Evolutionary conservation across 2,329 filamentous ascomycete species (phyloP), one percentile per base, ranked within the genome.

Genomic region (Aureobasidium sp.): DNA sequence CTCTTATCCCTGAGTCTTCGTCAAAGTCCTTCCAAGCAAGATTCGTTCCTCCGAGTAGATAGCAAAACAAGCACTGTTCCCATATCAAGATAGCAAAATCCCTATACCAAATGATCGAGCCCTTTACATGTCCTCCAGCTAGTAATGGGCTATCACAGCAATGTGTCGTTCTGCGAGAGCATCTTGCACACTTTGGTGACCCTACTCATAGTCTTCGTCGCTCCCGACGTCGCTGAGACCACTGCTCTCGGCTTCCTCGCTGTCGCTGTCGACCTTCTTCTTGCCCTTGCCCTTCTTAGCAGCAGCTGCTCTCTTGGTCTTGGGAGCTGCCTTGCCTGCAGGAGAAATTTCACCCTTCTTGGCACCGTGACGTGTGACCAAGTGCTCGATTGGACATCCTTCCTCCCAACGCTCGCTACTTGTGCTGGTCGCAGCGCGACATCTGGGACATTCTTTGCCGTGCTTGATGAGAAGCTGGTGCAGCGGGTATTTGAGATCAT

Each of bases 381-480:
- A 71, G 69, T 87, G 82, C 57, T 87, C 85, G 69, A 88, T 86
- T 9, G 82, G 79, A 74, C 85, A 88, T 0, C 82, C 82, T 17
- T 84, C 76, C 3, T 84, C 78, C 86, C 88, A 90, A 0, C 81
- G 82, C 29, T 80, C 79, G 55, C 82, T 87, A 1, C 80, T 80
- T 65, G 82, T 77, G 0, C 82, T 81, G 0, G 87, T 90, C 1
- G 79, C 79, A 0, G 84, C 85, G 48, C 82, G 75, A 69, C 85
- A 87, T 47, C 84, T 73, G 0, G 81, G 80, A 73, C 85, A 87
- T 11, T 72, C 76, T 70, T 85, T 87, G 2, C 85, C 85, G 71
- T 87, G 85, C 51, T 76, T 79, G 65, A 87, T 85, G 51, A 87
- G 75, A 17, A 87, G 73, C 64, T 85, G 78, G 71, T 87, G 85